Base-by-base conservation (phyloP, 768 basidiomycete genomes). In the Leccinum olivaceopallidum region DNA sequence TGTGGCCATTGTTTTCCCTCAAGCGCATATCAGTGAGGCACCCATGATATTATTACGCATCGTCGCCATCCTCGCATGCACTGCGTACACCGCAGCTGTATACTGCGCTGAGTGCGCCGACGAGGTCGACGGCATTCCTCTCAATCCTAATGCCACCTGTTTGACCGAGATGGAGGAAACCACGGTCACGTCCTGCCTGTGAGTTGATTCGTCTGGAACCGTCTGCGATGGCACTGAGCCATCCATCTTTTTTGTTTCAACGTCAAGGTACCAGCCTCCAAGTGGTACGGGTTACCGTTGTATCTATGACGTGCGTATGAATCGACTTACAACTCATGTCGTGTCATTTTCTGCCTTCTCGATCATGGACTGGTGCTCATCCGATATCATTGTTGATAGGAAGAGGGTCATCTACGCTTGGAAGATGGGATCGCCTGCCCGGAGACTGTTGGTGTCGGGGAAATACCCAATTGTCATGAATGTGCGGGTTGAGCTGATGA, bases 121-220 rank as follows among this genome's bases (percentile, higher is more conserved):
- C 8, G 26, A 49, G 47, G 37, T 59, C 6, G 47, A 20, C 10
- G 32, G 22, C 2, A 6, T 32, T 10, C 32, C 36, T 24, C 13
- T 59, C 18, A 37, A 37, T 48, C 58, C 58, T 39, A 4, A 18
- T 42, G 39, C 39, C 16, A 54, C n/a, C 16, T 59, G 53, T 49
- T 48, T 36, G 18, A 9, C 10, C 5, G 42, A 49, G 9, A 49
- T 7, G 18, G 49, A 39, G 3, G 39, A 49, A 16, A 44, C 42
- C 18, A 44, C 42, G 42, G 9, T 36, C 9, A 56, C 53, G 0
- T 24, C 2, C 4, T 62, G 61, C 60, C 3, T 18, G 60, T 62
- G 24, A 61, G 60, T 51, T 6, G 6, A 20, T 8, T 9, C 10
- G 20, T 9, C 18, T 48, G 2, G 16, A 28, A 2, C 22, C 2